These are phyloP conservation scores for Pugionium cornutum DNA, from an alignment of 345 rosid species.

Conservation along the genomic window DNA sequence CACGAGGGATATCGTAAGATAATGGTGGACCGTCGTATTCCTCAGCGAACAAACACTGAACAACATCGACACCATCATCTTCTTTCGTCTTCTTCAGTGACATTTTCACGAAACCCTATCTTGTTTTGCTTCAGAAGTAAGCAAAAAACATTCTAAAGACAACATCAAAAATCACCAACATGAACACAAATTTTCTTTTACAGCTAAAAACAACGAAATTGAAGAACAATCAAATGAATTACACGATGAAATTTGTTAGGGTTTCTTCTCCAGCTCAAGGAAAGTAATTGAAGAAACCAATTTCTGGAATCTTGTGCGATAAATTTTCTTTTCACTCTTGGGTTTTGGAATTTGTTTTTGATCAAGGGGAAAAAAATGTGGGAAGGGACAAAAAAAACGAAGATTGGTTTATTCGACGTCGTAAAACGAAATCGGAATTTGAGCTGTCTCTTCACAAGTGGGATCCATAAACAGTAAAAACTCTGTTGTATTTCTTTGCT, in stretches of 20 bases:
- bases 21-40: constrained; percentile 92
- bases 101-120: constrained; percentile 45
- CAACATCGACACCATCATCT: constrained; percentile 39
- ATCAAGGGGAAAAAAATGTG: not conserved
- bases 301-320: constrained; percentile 41
- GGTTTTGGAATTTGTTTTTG: constrained; percentile 12
- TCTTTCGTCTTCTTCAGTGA: constrained; percentile 30
- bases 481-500: not conserved
- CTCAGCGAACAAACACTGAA: constrained; percentile 68
- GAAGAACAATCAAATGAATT: constrained; percentile 27
- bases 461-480: constrained; percentile 29
- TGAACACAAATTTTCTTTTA: not conserved
- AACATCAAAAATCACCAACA: not conserved
- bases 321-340: constrained; percentile 9
- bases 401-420: constrained; percentile 36
- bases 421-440: constrained; percentile 33
- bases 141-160: not conserved
- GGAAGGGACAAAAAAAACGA: constrained; percentile 29
- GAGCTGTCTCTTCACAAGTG: constrained; percentile 41
- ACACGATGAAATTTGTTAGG: constrained; percentile 18
- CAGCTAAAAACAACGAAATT: not conserved
- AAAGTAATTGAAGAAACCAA: constrained; percentile 14
- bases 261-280: too few relatives aligned
- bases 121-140: constrained; percentile 24
- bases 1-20: constrained; percentile 76